A percentile compares a stretch with the other conserved stretches of the same genome.
Conservation (phyloP, 2,329 filamentous ascomycete genomes). For the Arthrobotrys sphaeroides region DNA sequence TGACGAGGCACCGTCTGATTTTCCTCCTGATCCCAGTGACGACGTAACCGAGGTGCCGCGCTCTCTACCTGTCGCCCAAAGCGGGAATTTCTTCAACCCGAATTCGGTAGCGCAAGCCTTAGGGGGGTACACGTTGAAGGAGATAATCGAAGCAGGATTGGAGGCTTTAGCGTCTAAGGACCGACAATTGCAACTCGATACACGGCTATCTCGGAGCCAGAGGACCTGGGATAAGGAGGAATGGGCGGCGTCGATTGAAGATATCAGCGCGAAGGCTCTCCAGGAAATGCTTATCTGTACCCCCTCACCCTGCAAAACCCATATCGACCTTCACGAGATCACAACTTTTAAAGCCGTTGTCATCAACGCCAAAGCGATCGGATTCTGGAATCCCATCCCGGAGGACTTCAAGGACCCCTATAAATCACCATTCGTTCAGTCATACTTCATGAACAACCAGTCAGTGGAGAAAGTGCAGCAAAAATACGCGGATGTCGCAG, state of each 20-base stretch:
- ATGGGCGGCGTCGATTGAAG: not conserved
- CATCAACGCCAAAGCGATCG: slow-evolving; percentile 27
- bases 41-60: not conserved
- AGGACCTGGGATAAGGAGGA: not conserved
- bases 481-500: slow-evolving; percentile 7
- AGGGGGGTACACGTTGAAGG: slow-evolving; percentile 10
- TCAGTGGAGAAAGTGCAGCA: slow-evolving; percentile 29
- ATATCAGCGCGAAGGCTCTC: slow-evolving; percentile 3
- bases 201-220: slow-evolving; percentile 10
- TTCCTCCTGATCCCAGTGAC: not conserved
- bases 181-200: slow-evolving; percentile 3
- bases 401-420: slow-evolving; percentile 43
- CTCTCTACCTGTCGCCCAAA: not conserved
- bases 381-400: slow-evolving; percentile 24
- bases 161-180: slow-evolving; percentile 27
- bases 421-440: slow-evolving; percentile 49
- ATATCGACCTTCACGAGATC: slow-evolving; percentile 4
- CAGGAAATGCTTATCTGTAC: slow-evolving; percentile 13
- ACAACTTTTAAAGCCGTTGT: slow-evolving; percentile 27
- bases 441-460: slow-evolving; percentile 33
- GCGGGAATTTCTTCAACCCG: not conserved
- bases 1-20: not conserved
- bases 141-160: slow-evolving; percentile 34
- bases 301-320: slow-evolving; percentile 3
- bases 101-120: not conserved